Evolutionary conservation across 148 eudicot species (phyloP).

Genomic region (Hydrangea macrophylla): DNA sequence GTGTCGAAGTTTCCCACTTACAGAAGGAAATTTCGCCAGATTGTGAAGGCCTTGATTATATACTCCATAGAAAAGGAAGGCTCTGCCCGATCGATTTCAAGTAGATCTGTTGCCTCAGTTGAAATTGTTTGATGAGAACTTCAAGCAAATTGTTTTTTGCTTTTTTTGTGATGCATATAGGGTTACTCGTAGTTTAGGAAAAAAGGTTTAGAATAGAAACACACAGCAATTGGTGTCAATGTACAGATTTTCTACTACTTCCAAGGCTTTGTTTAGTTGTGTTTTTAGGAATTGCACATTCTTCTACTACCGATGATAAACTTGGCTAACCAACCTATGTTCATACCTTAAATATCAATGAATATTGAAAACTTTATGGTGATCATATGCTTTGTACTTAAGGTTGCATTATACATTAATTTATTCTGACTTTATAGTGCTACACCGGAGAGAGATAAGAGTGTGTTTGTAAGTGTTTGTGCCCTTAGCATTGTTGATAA

Average conservation of each 20-base stretch:
- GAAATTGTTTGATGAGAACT: constrained; percentile 20
- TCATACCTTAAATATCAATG: too few relatives aligned
- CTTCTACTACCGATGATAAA: too few relatives aligned
- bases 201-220: not conserved
- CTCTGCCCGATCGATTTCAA: constrained; percentile 35
- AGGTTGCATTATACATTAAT: too few relatives aligned
- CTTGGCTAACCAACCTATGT: too few relatives aligned
- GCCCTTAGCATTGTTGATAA: too few relatives aligned
- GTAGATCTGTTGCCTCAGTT: constrained; percentile 35
- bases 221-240: not conserved
- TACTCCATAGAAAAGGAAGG: constrained; percentile 46
- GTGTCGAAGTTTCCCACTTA: constrained; percentile 80
- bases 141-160: not conserved
- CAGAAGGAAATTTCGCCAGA: constrained; percentile 61
- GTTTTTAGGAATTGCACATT: too few relatives aligned
- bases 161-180: not conserved
- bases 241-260: not conserved
- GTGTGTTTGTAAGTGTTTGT: too few relatives aligned
- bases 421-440: too few relatives aligned
- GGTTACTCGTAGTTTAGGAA: not conserved
- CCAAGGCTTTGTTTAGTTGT: not conserved
- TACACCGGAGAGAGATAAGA: too few relatives aligned
- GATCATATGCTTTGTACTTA: too few relatives aligned
- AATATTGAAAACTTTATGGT: too few relatives aligned
- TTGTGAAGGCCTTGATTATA: constrained; percentile 53